These are phyloP conservation scores for Colletotrichum euphorbiae DNA, from an alignment of 2,329 filamentous ascomycete species.

Conservation along the genomic window DNA sequence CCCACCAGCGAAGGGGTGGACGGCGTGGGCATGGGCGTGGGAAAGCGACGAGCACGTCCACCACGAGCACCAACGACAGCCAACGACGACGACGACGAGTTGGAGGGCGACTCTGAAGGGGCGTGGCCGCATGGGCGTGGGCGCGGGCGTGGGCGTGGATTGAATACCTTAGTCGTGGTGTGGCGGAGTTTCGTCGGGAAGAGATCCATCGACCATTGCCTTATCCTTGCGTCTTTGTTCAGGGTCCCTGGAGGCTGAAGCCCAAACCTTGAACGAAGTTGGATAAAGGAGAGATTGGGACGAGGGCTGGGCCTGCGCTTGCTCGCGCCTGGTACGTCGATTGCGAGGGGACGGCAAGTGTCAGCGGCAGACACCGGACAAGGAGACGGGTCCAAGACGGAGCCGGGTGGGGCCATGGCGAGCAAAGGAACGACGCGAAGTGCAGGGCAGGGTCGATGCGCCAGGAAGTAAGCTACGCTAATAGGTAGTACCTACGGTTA, in stretches of 20 bases:
- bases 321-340: constrained; percentile 20
- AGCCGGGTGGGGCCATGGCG: constrained; percentile 22
- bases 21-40: constrained; percentile 16
- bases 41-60: background rate
- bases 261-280: constrained; percentile 32
- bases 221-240: constrained; percentile 21
- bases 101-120: background rate
- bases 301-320: constrained; percentile 17
- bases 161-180: background rate
- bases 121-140: too few relatives aligned
- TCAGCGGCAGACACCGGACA: constrained; percentile 31
- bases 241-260: constrained; percentile 29
- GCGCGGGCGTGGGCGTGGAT: constrained; percentile 1
- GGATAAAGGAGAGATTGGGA: constrained; percentile 35
- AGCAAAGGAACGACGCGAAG: constrained; percentile 16
- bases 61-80: background rate
- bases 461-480: background rate
- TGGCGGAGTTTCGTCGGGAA: constrained; percentile 25
- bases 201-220: constrained; percentile 11
- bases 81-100: background rate
- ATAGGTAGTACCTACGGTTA: background rate
- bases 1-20: constrained; percentile 27
- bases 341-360: constrained; percentile 27
- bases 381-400: constrained; percentile 31
- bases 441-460: constrained; percentile 24